Base-by-base conservation (phyloP, 140 eudicot genomes). In the Flaveria floridana region DNA sequence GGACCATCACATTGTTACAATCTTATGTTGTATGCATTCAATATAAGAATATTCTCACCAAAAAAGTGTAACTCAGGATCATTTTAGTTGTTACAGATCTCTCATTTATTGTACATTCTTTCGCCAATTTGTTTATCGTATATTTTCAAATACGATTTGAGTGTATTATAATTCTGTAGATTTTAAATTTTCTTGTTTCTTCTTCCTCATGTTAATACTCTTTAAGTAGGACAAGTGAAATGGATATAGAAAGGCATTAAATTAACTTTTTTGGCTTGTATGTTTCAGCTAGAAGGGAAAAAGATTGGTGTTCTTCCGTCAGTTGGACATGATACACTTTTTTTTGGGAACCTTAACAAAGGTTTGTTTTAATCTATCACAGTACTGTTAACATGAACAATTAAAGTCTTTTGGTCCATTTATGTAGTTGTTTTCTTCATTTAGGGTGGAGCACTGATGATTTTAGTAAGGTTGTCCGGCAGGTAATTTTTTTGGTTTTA, bases 221-320 rank as follows among this genome's bases (percentile, higher is more conserved):
- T 2, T 58, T 2, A 58, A 9, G 21, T 21, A 25, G 16, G 56
- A 53, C 58, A 52, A 18, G 2, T 73, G 46, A 51, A 21, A 56
- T 46, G 18, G 26, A 72, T 26, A 26, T 20, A 68, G 59, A 48
- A 52, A 51, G n/a, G 12, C 47, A 44, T 25, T 39, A 75, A 46
- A 65, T 69, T n/a, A 65, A 75, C 37, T 59, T 55, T 71, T 30
- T 71, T 72, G 21, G 44, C 74, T 48, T 81, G 37, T 58, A 68
- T 80, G 58, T 86, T 82, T 66, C 97, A 92, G 97, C 77, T 92
- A 41, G 97, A 89, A 13, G 97, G 97, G 37, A 92, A 89, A 88
- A 85, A 92, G 80, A 92, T 92, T 61, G 96, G 97, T 4, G 91
- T 92, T 66, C 96, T 87, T 25, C 96, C 92, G 73, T 92, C 97